These are phyloP conservation scores for Penicillium sp. DNA, from an alignment of 2,329 filamentous ascomycete species.

Conservation along the genomic window DNA sequence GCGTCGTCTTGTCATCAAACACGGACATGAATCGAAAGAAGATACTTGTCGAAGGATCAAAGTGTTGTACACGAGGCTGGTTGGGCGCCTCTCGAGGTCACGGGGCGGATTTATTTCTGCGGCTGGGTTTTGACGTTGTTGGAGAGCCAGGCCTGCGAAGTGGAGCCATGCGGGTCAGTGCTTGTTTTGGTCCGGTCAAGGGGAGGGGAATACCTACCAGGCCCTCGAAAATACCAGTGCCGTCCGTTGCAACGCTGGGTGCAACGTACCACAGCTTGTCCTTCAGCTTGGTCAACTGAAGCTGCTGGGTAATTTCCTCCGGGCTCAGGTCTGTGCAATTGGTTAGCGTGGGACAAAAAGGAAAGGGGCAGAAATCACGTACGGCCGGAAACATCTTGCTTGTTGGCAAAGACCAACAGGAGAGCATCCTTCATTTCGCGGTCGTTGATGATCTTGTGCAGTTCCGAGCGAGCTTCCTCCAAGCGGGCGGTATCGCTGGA, in stretches of 20 bases:
- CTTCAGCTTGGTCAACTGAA: slow-evolving; percentile 73
- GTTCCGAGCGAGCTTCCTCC: slow-evolving; percentile 86
- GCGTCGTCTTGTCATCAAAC: slow-evolving; percentile 44
- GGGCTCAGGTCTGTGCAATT: slow-evolving; percentile 67
- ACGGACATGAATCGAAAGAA: slow-evolving; percentile 37
- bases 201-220: slow-evolving; percentile 51
- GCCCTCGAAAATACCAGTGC: slow-evolving; percentile 77
- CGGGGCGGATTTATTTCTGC: slow-evolving; percentile 34
- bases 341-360: slow-evolving; percentile 12
- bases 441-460: slow-evolving; percentile 97
- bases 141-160: slow-evolving; percentile 66
- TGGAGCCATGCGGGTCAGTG: slow-evolving; percentile 16
- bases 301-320: slow-evolving; percentile 73
- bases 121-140: slow-evolving; percentile 71
- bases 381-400: slow-evolving; percentile 90
- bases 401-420: slow-evolving; percentile 95
- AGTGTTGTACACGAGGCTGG: slow-evolving; percentile 37
- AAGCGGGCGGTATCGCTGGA: slow-evolving; percentile 88
- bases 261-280: slow-evolving; percentile 84
- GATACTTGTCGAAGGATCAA: slow-evolving; percentile 24
- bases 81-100: slow-evolving; percentile 19
- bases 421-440: slow-evolving; percentile 96
- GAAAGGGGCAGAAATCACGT: slow-evolving; percentile 29
- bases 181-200: slow-evolving; percentile 7
- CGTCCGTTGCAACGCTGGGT: slow-evolving; percentile 77